phyloP scores from a whole-genome alignment of 1,284 basidiomycete species.

The Ustilago lituana region DNA sequence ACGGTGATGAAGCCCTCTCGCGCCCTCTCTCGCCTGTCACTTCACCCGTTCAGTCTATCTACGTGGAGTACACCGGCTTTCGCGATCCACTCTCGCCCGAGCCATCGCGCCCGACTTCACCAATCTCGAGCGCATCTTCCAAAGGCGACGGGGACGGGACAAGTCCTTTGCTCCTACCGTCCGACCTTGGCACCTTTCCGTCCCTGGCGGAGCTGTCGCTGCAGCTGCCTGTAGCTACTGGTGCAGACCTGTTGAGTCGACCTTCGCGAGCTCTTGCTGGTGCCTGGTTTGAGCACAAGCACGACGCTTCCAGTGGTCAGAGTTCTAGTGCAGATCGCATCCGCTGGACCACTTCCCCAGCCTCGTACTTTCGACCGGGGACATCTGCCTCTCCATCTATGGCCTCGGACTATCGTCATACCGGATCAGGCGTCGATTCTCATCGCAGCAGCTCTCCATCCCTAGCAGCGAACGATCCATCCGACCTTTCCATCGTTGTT shows the following conservation, averaged over 20 bases:
- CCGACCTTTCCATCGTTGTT: conserved; percentile 28
- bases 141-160: conserved; percentile 32
- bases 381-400: conserved; percentile 9
- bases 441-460: conserved; percentile 5
- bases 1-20: conserved; percentile 6
- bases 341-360: conserved; percentile 28
- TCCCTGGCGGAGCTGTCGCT: conserved; percentile 33
- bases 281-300: conserved; percentile 32
- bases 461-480: neutral
- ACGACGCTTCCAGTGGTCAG: neutral
- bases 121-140: conserved; percentile 36
- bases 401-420: neutral
- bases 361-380: conserved; percentile 1
- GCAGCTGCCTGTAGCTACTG: conserved; percentile 18
- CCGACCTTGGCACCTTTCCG: conserved; percentile 20
- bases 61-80: conserved; percentile 12
- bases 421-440: conserved; percentile 2
- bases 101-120: conserved; percentile 37
- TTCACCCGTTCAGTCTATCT: conserved; percentile 28
- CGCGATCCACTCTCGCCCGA: conserved; percentile 33
- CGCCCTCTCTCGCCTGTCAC: conserved; percentile 25
- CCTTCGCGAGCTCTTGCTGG: conserved; percentile 12
- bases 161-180: conserved; percentile 25
- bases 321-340: conserved; percentile 28
- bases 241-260: neutral